A percentile compares a stretch with the other conserved stretches of the same genome.
Evolutionary conservation across 2,329 filamentous ascomycete species (phyloP).

Genomic region (Tolypocladium guangdongense): DNA sequence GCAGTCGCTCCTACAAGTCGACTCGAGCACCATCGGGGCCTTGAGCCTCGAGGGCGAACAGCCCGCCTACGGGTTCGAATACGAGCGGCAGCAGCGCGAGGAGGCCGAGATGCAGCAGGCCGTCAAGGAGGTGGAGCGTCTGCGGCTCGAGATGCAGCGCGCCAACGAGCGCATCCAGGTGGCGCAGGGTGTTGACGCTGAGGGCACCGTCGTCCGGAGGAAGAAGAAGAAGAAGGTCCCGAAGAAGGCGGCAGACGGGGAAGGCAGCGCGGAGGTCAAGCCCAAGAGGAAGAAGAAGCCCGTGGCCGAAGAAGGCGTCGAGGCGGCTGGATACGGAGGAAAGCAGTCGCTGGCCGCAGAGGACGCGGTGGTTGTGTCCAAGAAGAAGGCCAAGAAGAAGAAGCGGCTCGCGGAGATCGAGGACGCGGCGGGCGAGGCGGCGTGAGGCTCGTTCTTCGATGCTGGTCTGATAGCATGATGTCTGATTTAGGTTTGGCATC

Average conservation of each 20-base stretch:
- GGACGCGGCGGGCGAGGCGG: constrained; percentile 8
- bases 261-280: constrained; percentile 22
- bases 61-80: constrained; percentile 34
- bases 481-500: not conserved
- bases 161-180: constrained; percentile 65
- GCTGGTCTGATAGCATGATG: not conserved
- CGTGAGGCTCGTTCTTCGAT: not conserved
- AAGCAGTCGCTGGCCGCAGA: not conserved
- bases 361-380: constrained; percentile 22
- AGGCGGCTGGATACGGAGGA: not conserved
- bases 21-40: constrained; percentile 69
- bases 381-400: constrained; percentile 40
- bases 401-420: constrained; percentile 20
- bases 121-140: constrained; percentile 76
- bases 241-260: constrained; percentile 20
- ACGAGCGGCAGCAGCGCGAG: constrained; percentile 60
- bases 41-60: constrained; percentile 52
- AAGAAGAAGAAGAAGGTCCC: constrained; percentile 54
- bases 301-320: not conserved
- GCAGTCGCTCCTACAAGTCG: constrained; percentile 64
- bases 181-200: constrained; percentile 54
- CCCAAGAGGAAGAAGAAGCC: constrained; percentile 20
- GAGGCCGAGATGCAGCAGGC: constrained; percentile 84
- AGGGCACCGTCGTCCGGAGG: constrained; percentile 55
- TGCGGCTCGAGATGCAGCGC: constrained; percentile 81